Base-by-base conservation (phyloP, 2,329 filamentous ascomycete genomes). In the Acephala macrosclerotiorum region DNA sequence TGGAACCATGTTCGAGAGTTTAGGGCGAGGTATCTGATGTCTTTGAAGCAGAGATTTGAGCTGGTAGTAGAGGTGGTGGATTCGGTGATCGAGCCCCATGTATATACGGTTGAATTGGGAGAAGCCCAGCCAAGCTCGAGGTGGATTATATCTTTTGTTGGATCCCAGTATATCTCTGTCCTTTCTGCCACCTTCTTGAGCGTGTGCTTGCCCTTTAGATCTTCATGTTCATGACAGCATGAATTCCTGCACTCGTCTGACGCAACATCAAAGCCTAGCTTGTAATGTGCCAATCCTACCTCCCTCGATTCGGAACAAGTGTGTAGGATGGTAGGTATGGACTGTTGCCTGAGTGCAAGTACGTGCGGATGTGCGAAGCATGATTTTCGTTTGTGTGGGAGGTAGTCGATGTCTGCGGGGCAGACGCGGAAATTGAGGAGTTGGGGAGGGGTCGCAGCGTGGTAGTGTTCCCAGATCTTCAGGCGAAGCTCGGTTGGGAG, bases 281-380 rank as follows among this genome's bases (percentile, higher is more conserved):
- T 53, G 18, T 53, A 53, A 14, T 18, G 14, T 33, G 25, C 25
- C 14, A 53, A 22, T 33, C 49, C 49, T 3, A 53, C 49, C 14
- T 53, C 49, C 3, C 49, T 14, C 5, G 25, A 14, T 33, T 53
- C 49, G 9, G 49, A 18, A 18, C 49, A 53, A 7, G 33, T 53
- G 4, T n/a, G 49, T 11, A 53, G 22, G 14, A 53, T 53, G 5
- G 49, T 53, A 33, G 49, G 49, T 26, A 53, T 53, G 1, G 22
- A 26, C 8, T n/a, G 22, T 11, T 53, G 49, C 25, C n/a, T 26
- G 12, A 53, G 49, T 4, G 49, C 49, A 33, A 33, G 26, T 6
- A 53, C 12, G 11, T 53, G 49, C 12, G 49, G 49, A 33, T 53
- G 14, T 33, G 49, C 49, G 16, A 53, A 53, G 25, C 49, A 53